These are phyloP conservation scores for Closterium sp. DNA, from an alignment of 139 green algal genomes.

Conservation along the genomic window DNA sequence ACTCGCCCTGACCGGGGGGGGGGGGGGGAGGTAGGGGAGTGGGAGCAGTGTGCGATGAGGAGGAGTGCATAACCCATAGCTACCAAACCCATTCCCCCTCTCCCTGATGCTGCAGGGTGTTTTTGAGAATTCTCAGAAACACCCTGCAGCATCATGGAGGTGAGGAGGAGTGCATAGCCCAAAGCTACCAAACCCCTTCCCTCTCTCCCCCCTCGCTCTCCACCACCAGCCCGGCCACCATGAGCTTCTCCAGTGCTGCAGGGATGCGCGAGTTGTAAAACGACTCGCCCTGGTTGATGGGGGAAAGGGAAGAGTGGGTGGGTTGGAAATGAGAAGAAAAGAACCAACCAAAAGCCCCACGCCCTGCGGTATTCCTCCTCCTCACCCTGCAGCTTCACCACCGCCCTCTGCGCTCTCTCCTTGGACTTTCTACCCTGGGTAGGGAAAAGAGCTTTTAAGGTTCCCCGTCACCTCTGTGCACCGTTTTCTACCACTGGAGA, in stretches of 20 bases:
- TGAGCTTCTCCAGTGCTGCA: slow-evolving; percentile 73
- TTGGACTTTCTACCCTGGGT: slow-evolving; percentile 83
- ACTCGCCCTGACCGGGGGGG: slow-evolving; percentile 73
- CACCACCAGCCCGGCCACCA: slow-evolving; percentile 67
- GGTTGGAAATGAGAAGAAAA: background rate
- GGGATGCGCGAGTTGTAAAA: slow-evolving; percentile 96
- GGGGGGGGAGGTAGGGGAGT: too few relatives aligned
- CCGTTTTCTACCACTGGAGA: background rate
- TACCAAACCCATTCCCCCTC: too few relatives aligned
- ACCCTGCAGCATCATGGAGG: too few relatives aligned
- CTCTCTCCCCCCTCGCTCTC: slow-evolving; percentile 76
- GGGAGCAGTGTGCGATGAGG: too few relatives aligned
- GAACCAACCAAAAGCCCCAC: slow-evolving; percentile 72
- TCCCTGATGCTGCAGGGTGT: too few relatives aligned
- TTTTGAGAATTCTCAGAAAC: too few relatives aligned
- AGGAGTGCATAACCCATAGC: too few relatives aligned
- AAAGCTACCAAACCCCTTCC: background rate
- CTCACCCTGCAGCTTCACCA: slow-evolving; percentile 83
- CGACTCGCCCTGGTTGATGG: slow-evolving; percentile 74
- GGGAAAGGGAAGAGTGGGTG: background rate
- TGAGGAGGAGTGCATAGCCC: too few relatives aligned
- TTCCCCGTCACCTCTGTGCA: too few relatives aligned
- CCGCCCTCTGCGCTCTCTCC: slow-evolving; percentile 73
- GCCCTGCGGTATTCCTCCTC: slow-evolving; percentile 65
- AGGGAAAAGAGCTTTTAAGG: too few relatives aligned